Evolutionary conservation across 257 asterid species (phyloP).

Genomic region (Nicotiana undulata): DNA sequence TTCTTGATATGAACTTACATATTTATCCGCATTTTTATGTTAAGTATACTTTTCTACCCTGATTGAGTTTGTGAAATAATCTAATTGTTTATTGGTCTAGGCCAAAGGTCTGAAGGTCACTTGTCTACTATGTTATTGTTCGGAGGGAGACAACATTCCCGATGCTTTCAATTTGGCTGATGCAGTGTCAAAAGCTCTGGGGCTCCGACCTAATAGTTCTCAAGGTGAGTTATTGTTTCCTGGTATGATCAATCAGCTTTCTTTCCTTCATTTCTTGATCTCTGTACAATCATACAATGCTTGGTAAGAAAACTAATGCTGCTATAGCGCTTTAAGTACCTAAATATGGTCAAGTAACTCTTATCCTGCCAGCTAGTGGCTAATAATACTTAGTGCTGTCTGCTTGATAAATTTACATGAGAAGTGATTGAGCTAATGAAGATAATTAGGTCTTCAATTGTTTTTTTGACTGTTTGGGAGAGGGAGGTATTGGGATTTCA

Average conservation of each 20-base stretch:
- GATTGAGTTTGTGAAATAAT: not conserved
- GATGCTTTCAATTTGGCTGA: constrained; percentile 87
- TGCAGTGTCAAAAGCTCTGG: constrained; percentile 60
- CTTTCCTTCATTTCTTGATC: not conserved
- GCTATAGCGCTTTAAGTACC: not conserved
- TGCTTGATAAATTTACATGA: not conserved
- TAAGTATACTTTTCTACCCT: not conserved
- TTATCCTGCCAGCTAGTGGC: not conserved
- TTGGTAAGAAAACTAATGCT: not conserved
- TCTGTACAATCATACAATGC: not conserved
- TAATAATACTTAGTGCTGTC: not conserved
- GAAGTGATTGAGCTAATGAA: not conserved
- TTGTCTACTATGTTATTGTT: constrained; percentile 87
- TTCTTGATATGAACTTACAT: not conserved
- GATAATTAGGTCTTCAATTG: not conserved
- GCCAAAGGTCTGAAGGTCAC: constrained; percentile 87
- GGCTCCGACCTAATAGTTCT: constrained; percentile 29
- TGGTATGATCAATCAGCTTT: not conserved
- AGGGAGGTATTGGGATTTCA: not conserved
- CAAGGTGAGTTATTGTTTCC: constrained; percentile 39
- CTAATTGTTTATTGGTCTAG: constrained; percentile 27
- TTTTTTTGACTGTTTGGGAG: not conserved
- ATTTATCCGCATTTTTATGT: not conserved
- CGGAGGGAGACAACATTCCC: constrained; percentile 93
- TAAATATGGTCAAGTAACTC: not conserved